Base-by-base conservation (phyloP, 352 stramenopile genomes). In the Pythium guiyangense region DNA sequence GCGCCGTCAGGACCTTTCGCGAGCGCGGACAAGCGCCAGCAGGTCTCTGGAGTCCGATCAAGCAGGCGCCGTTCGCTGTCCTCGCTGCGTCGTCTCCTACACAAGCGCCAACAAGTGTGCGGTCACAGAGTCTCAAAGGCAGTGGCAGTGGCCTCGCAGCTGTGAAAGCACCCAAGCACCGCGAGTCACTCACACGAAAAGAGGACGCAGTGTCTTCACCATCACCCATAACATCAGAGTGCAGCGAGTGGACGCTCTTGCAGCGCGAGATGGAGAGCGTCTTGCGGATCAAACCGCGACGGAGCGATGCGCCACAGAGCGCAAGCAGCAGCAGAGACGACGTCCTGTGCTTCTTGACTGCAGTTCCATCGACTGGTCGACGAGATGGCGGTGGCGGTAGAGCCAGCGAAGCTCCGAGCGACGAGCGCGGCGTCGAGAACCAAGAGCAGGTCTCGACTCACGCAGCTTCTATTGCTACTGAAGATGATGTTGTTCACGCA, bases 11-110 rank as follows among this genome's bases (percentile, higher is more conserved):
- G n/a, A 29, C n/a, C 11, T 83, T 79, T 42, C 47, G 63, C 5
- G 58, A 73, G 40, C 56, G 69, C 26, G 63, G 61, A 0, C 59
- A 47, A 14, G 17, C 54, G 4, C 63, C 67, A 1, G 54, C 45
- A 6, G 74, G 77, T 6, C 37, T 83, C 0, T 87, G 77, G 74
- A 79, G 64, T 47, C 63, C 74, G 1, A 67, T 87, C 54, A 70
- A 72, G 46, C 61, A 72, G 11, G 20, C 54, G 9, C 47, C 63
- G 3, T 75, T 70, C 15, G 65, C 22, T 6, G 43, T 70, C 6
- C 29, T 74, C 12, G 22, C 57, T 46, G 26, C 26, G 14, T 6
- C 4, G 22, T 11, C 31, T 42, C 6, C 25, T 22, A 9, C 35
- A 9, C 40, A 25, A 4, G n/a, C 29, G 14, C 34, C 45, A 1